These are phyloP conservation scores for Ceratobasidium sp. DNA, from an alignment of 1,284 basidiomycete species.

Conservation along the genomic window DNA sequence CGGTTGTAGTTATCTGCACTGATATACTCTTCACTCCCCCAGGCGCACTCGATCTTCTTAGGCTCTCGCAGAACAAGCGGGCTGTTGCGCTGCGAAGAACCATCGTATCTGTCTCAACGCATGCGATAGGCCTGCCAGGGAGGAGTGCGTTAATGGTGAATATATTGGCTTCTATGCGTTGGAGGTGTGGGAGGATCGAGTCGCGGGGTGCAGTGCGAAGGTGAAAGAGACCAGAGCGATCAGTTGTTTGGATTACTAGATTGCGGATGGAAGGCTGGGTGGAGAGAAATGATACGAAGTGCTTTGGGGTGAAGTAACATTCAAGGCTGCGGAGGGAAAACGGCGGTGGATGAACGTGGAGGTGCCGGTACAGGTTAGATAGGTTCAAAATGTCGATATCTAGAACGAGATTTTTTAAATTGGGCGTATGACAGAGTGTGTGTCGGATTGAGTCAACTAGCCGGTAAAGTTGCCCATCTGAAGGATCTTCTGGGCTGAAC, in stretches of 20 bases:
- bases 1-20: background rate
- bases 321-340: background rate
- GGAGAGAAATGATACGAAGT: background rate
- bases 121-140: background rate
- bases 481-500: slow-evolving; percentile 1
- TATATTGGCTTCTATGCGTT: background rate
- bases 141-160: background rate
- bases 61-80: background rate
- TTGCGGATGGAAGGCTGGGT: background rate
- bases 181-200: slow-evolving; percentile 4
- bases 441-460: background rate
- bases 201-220: background rate
- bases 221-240: background rate
- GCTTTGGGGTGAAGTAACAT: background rate
- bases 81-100: background rate
- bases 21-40: background rate
- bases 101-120: background rate
- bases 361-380: background rate
- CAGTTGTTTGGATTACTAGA: background rate
- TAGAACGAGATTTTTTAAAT: background rate
- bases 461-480: background rate
- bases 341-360: too few species aligned
- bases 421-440: background rate
- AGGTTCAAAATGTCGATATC: background rate
- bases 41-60: background rate